Evolutionary conservation across 2,329 filamentous ascomycete genomes (phyloP), one percentile per base, ranked within the genome.

Genomic region (Elsinoe perseae): DNA sequence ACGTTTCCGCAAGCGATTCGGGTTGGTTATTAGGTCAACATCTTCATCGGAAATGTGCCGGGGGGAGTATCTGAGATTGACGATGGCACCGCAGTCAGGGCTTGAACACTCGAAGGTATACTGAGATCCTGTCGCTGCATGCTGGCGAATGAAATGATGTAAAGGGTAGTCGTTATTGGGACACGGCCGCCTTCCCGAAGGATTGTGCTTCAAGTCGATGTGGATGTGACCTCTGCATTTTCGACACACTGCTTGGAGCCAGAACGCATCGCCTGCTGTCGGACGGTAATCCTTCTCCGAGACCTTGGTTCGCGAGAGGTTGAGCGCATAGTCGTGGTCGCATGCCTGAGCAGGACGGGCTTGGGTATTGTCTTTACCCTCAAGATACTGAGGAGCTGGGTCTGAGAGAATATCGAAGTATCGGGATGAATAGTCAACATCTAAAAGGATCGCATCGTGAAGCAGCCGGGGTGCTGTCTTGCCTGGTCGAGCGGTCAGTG

Each of bases 161-260:
- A 87, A 67, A 27, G 81, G 80, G 60, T 74, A 77, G 1, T 75
- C 69, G 9, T 64, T 59, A 54, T 72, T 75, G 2, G 78, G 77
- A 61, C 77, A 80, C 4, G 75, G 69, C 27, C 64, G 23, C 23
- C 16, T 21, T 27, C 54, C 64, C n/a, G 72, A 66, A 10, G 64
- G 63, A 23, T 70, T 72, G 61, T 79, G 81, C 58, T 78, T 75
- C 30, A 84, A 74, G 9, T 71, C 70, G 20, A 87, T 65, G 61
- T 82, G 76, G 42, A 86, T 71, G 68, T 87, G 84, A 64, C 76
- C 75, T 53, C 81, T 78, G 65, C 85, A 88, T 58, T 73, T 74
- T 56, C 74, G 70, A 68, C 85, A 88, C 61, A 82, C 76, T 2
- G 82, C 76, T 14, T 83, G 78, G 25, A 85, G 73, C 61, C 77